A percentile compares a stretch with the other conserved stretches of the same genome.
Conservation (phyloP, 768 basidiomycete species). For the Tylopilus sp. region DNA sequence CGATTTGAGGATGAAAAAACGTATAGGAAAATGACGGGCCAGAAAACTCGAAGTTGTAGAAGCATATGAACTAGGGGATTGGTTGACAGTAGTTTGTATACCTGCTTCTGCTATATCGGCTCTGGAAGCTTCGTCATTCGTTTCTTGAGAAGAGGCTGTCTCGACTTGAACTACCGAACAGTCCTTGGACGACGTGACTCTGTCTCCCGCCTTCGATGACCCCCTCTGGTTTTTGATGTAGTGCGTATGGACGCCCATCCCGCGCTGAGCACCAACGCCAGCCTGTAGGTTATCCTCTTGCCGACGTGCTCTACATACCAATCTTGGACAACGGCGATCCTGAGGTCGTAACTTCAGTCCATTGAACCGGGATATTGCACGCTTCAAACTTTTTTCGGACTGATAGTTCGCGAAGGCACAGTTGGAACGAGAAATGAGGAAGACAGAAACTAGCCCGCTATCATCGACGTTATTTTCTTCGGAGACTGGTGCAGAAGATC, state of each 20-base stretch:
- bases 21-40: constrained; percentile 69
- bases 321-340: constrained; percentile 68
- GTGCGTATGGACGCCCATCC: constrained; percentile 76
- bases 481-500: constrained; percentile 10
- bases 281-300: constrained; percentile 83
- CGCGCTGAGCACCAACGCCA: constrained; percentile 90
- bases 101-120: neutral
- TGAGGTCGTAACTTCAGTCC: constrained; percentile 63
- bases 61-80: constrained; percentile 62
- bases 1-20: constrained; percentile 93
- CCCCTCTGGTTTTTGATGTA: constrained; percentile 65
- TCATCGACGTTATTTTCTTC: neutral
- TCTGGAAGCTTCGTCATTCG: constrained; percentile 35
- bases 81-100: constrained; percentile 19
- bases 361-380: constrained; percentile 71
- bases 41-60: constrained; percentile 87
- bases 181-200: neutral
- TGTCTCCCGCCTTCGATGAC: constrained; percentile 6
- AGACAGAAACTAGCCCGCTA: constrained; percentile 77
- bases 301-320: constrained; percentile 81
- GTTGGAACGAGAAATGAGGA: constrained; percentile 90
- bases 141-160: constrained; percentile 27
- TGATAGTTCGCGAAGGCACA: constrained; percentile 94
- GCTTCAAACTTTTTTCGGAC: constrained; percentile 53
- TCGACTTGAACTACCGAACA: neutral